Evolutionary conservation across 2,329 filamentous ascomycete species (phyloP), one percentile per base, ranked within the genome.

Genomic region (Stagonosporopsis rhizophila): DNA sequence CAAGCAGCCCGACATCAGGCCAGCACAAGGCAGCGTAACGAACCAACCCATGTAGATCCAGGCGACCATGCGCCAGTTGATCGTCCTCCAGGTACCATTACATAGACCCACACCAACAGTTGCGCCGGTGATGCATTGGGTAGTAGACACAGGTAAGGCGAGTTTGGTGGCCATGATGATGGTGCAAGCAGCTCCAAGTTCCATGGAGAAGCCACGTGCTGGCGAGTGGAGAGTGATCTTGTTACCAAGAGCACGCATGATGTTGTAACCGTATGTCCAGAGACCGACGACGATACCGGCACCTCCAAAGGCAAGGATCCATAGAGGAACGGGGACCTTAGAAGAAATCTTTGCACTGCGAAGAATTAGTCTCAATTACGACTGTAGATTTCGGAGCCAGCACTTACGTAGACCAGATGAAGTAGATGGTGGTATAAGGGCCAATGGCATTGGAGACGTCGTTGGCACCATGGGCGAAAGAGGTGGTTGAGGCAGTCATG

Each of bases 381-480:
- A 5, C 17, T 4, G 17, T 11, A 7, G 9, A 9, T 9, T 4
- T n/a, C n/a, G 23, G 17, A 2, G 22, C n/a, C n/a, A n/a, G n/a
- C n/a, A 56, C 52, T 69, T 2, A 81, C 83, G 78, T 81, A 25
- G 77, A 68, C 86, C 87, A 89, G 66, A 87, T 83, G 61, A 84
- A 77, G 75, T 81, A 89, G 69, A 89, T 85, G 51, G 85, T 83
- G 0, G 87, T 84, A 65, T 84, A 87, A 2, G 87, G 87, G 6
- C 67, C 69, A 19, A 70, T 65, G 14, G 62, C 85, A 67, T 85
- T 89, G 61, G 83, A 79, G 19, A 89, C 83, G 57, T 89, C 87
- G 73, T 89, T 89, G 62, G 87, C 86, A 19, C 87, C 87, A 74
- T 89, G 88, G 1, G 87, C 86, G 67, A 91, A 90, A 1, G 88